Conservation (phyloP, 2,329 filamentous ascomycete genomes). For the Pseudofabraea citricarpa region DNA sequence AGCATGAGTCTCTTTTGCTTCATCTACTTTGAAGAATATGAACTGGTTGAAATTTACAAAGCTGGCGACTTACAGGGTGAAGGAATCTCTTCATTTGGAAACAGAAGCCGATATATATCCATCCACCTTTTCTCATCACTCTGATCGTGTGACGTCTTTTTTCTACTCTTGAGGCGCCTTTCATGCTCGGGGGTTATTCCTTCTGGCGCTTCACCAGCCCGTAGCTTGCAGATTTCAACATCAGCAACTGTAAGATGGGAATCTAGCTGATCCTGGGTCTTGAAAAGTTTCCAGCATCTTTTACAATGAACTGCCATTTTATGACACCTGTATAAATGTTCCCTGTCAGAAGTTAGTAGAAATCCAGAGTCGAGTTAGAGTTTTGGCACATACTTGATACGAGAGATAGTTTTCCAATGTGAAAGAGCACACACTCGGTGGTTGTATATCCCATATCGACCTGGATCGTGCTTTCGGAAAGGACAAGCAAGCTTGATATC, state of each 20-base stretch:
- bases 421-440: neutral
- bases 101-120: conserved; percentile 14
- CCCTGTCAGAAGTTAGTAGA: no score
- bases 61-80: conserved; percentile 20
- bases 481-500: conserved; percentile 15
- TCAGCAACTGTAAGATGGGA: conserved; percentile 9
- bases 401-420: no score
- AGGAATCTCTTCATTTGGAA: conserved; percentile 11
- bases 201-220: conserved; percentile 2
- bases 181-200: conserved; percentile 11
- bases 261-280: conserved; percentile 10
- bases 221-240: conserved; percentile 9
- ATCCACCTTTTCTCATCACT: conserved; percentile 15
- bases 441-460: conserved; percentile 9
- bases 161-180: conserved; percentile 10
- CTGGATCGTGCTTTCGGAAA: conserved; percentile 13
- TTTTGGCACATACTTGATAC: no score
- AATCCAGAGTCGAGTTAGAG: no score
- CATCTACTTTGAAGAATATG: no score
- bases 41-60: no score
- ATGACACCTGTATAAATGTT: conserved; percentile 14
- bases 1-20: no score
- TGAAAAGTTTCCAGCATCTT: conserved; percentile 11
- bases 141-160: conserved; percentile 9
- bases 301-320: conserved; percentile 9